Evolutionary conservation across 345 rosid genomes (phyloP), one percentile per base, ranked within the genome.

Genomic region (Citrus cavaleriei): DNA sequence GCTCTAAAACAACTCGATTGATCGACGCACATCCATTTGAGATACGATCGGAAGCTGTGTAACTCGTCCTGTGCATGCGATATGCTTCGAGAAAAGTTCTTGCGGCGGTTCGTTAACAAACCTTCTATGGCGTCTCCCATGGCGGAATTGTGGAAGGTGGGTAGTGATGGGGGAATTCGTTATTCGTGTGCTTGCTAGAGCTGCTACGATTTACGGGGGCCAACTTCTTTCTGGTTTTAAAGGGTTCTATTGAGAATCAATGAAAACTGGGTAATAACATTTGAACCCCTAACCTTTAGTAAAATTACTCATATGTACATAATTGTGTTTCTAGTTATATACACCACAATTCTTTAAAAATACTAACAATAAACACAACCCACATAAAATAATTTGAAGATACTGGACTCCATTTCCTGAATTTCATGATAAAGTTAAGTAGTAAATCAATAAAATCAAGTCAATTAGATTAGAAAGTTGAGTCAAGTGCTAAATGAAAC

Each of bases 1-100:
- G 93, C 83, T 14, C 80, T 77, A 90, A 88, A 84, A 1, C 73
- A 40, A 73, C 54, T 86, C 8, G 99, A 90, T 85, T 96, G 99
- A 75, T 94, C 98, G 3, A 95, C 94, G 79, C 94, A 92, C 94
- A 95, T 90, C 98, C 95, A 93, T 81, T 87, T 80, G 1, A 95
- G 91, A 42, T 90, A 93, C 24, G 90, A 88, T 58, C 98, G 84
- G 78, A 93, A 95, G 81, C 94, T 89, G 0, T 82, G 85, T 5
- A 95, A 85, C 86, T 95, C 98, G 86, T 95, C 99, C 42, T 87
- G 87, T 1, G 93, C 90, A 73, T 93, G 83, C 0, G 97, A 93
- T 2, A 70, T 79, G 78, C 86, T 77, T 8, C 99, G 89, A 22
- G 68, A 68, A 59, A 87, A 88, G 77, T 74, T 91, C 75, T 8